Percentiles rank a stretch among this genome's conserved stretches.
Conservation (phyloP, 2,329 filamentous ascomycete genomes). For the Neofusicoccum kwambonambiense region DNA sequence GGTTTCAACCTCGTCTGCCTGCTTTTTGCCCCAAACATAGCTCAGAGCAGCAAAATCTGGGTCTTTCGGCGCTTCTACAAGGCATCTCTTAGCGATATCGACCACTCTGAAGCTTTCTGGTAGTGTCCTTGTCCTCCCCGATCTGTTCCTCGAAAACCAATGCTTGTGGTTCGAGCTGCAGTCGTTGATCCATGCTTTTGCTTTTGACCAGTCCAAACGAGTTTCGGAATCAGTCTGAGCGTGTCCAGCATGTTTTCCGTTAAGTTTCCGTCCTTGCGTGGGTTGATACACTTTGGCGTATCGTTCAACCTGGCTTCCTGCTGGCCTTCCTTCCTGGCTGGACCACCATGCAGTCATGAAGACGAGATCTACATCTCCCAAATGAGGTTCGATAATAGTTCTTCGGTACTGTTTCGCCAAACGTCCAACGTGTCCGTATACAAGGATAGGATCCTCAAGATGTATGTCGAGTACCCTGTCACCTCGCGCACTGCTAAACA, state of each 20-base stretch:
- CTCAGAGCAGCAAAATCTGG: background rate
- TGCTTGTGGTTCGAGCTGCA: background rate
- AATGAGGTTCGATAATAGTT: background rate
- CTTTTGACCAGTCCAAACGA: background rate
- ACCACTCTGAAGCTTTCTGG: background rate
- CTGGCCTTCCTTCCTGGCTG: too few relatives aligned
- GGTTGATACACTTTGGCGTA: too few relatives aligned
- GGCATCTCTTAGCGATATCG: background rate
- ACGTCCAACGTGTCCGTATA: too few relatives aligned
- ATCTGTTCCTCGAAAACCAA: background rate
- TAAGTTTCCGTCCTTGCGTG: too few relatives aligned
- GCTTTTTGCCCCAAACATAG: background rate
- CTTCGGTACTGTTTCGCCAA: too few relatives aligned
- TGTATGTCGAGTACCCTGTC: too few relatives aligned
- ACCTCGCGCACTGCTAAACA: background rate
- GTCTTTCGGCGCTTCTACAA: background rate
- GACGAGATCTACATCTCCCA: too few relatives aligned
- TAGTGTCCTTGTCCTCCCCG: background rate
- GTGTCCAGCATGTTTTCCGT: too few relatives aligned
- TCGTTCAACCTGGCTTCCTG: too few relatives aligned
- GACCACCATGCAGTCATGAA: too few relatives aligned
- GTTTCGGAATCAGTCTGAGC: too few relatives aligned
- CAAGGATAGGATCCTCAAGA: too few relatives aligned
- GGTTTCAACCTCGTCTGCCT: background rate
- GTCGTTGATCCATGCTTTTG: background rate